Evolutionary conservation across 2,329 filamentous ascomycete genomes (phyloP), one percentile per base, ranked within the genome.

Genomic region (Botrytis paeoniae): DNA sequence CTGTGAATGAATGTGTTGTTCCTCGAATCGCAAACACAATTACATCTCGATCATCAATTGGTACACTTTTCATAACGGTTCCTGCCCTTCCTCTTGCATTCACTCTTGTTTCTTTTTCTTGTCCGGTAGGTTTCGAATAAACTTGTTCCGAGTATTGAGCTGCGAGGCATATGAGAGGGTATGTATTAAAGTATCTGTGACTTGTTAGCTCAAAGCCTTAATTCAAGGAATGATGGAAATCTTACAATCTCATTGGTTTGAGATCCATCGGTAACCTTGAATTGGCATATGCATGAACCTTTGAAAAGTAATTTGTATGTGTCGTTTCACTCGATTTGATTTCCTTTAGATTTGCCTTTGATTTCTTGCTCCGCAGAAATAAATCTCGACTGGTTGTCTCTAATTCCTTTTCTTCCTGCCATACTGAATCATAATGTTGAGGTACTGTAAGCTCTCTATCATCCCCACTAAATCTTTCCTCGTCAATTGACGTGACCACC

Each of bases 1-100:
- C 94, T 84, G 92, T 89, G 77, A 96, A 92, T 10, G 89, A 92
- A 37, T 93, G 89, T 0, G 91, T 94, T 14, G 65, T 72, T 32
- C 94, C 94, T 32, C 94, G 89, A 75, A 97, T 93, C 22, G 94
- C 93, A 78, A 97, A 93, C 18, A 97, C 91, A 72, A 97, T 91
- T 29, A 91, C 91, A 79, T 93, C 89, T 83, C 91, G 89, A 78
- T 93, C 86, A 78, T 96, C 93, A 80, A 94, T 89, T 1, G 93
- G 89, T 0, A 95, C 86, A 0, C 91, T 93, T 79, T 95, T 95
- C 80, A 97, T 90, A 25, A 93, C 89, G 1, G 93, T 92, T n/a
- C 93, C 93, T 5, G 87, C 86, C 32, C 86, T 86, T 87, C 90
- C 92, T 80, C 94, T 89, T 5, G 92, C 89, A 51, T 90, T 86